Percentiles rank a stretch among this genome's conserved stretches.
Evolutionary conservation across 2,329 filamentous ascomycete genomes (phyloP).

Genomic region (Nemania diffusa): DNA sequence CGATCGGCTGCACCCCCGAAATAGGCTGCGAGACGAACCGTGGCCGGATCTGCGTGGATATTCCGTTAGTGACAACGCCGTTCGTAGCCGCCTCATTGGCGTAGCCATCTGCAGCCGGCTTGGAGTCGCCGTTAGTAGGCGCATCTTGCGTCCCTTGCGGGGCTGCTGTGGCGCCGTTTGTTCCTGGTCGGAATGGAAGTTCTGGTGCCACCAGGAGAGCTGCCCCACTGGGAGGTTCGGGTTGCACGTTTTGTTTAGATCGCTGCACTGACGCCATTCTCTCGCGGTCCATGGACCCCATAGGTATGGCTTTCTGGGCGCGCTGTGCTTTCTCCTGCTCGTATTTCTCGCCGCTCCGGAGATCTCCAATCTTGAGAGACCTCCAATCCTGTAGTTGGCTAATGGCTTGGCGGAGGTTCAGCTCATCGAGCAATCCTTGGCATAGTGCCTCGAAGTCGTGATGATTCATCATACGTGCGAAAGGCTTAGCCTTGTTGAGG

Average conservation of each 20-base stretch:
- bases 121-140: conserved; percentile 62
- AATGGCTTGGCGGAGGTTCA: conserved; percentile 91
- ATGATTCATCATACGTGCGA: conserved; percentile 95
- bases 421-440: conserved; percentile 87
- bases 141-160: conserved; percentile 43
- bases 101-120: conserved; percentile 64
- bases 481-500: conserved; percentile 92
- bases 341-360: conserved; percentile 90
- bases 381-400: conserved; percentile 94
- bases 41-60: conserved; percentile 57
- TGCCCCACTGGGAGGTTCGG: conserved; percentile 78
- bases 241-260: conserved; percentile 71
- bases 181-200: conserved; percentile 69
- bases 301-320: conserved; percentile 74
- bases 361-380: conserved; percentile 81
- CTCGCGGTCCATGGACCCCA: conserved; percentile 86
- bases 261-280: conserved; percentile 77
- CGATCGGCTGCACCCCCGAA: conserved; percentile 70
- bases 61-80: conserved; percentile 54
- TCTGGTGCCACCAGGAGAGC: conserved; percentile 83
- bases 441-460: conserved; percentile 88
- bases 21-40: conserved; percentile 67
- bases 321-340: conserved; percentile 86
- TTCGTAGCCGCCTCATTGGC: conserved; percentile 48
- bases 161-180: conserved; percentile 44